Base-by-base conservation (phyloP, 345 rosid genomes). In the Camelina laxa region DNA sequence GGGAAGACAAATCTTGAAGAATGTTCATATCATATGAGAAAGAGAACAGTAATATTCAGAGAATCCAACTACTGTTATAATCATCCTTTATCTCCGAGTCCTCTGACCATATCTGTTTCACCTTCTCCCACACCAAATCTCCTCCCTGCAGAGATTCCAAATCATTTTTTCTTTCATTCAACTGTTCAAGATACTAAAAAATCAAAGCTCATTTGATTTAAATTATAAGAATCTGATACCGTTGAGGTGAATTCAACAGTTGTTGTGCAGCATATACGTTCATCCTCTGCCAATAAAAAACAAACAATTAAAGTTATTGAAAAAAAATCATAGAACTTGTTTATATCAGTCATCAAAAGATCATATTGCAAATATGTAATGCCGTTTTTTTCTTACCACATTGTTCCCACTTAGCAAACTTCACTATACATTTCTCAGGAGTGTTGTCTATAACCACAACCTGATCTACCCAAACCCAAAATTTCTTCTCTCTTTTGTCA, bases 381-480 rank as follows among this genome's bases (percentile, higher is more conserved):
- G n/a, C 8, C 16, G 1, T 50, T 38, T 30, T 30, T 58, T 0
- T 80, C 81, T 50, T 50, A 95, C 99, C 99, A 9, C 64, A 83
- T 77, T 69, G 74, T 55, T 92, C 97, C 96, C 95, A 96, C 66
- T 89, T 88, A 61, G 86, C 70, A 72, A 85, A 88, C 87, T 88
- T 91, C 60, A 86, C 86, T 6, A 82, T 81, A 86, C 89, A 92
- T 48, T 82, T 70, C 50, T 77, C 90, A 2, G 87, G 73, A 79
- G 81, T 85, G 38, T 78, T 81, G 70, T 84, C 85, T 44, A 76
- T 70, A 24, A 89, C 64, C 38, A 86, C 65, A 39, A 91, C 88
- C 60, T 75, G 84, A 81, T 96, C 99, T 58, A 92, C 85, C 99
- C 98, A 96, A 38, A 91, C 85, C 71, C 86, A 83, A 76, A 85